phyloP scores from a whole-genome alignment of 305 asterid species.

The Solanum aculeatissimum region DNA sequence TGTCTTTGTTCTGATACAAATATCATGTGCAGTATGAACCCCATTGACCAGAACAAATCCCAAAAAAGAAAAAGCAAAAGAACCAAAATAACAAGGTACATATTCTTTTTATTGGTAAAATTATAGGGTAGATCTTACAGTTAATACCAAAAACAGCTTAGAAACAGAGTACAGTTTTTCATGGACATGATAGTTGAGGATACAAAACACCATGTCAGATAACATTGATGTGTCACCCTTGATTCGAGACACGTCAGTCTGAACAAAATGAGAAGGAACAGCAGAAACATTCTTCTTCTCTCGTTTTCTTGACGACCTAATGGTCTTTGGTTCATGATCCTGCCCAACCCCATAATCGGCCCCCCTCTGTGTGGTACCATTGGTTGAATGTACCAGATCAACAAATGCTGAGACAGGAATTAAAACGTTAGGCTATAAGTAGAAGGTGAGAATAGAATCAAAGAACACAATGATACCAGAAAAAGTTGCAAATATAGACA shows the following conservation, averaged over 20 bases:
- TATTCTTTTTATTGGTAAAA: neutral
- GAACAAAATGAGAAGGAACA: slow-evolving; percentile 85
- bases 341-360: slow-evolving; percentile 22
- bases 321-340: slow-evolving; percentile 44
- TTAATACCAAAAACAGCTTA: neutral
- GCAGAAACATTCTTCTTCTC: slow-evolving; percentile 47
- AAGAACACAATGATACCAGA: neutral
- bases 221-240: slow-evolving; percentile 77
- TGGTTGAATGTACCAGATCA: slow-evolving; percentile 88
- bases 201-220: slow-evolving; percentile 61
- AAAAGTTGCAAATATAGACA: neutral
- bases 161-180: neutral
- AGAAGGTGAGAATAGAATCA: neutral
- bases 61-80: neutral
- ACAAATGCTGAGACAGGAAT: slow-evolving; percentile 56
- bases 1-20: neutral
- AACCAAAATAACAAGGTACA: neutral
- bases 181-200: slow-evolving; percentile 27
- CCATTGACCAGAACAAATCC: neutral
- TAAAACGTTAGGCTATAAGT: neutral
- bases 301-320: slow-evolving; percentile 33
- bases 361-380: slow-evolving; percentile 68
- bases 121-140: neutral
- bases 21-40: neutral
- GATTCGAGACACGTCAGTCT: slow-evolving; percentile 75